Evolutionary conservation across 176 grass and related monocot genomes (phyloP).

Genomic region (Ampelocalamus luodianensis): DNA sequence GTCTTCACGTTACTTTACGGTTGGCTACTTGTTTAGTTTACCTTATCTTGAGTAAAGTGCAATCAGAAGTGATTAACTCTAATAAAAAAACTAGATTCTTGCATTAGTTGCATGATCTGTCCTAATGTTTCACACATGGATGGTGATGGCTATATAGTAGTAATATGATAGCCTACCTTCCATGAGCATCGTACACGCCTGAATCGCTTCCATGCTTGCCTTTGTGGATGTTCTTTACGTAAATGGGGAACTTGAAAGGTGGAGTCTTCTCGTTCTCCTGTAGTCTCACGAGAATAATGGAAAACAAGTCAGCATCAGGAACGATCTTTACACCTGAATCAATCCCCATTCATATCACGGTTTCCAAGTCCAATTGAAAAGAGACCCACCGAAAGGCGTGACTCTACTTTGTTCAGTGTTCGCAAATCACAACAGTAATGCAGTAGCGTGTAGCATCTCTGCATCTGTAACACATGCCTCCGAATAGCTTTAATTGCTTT

Average conservation of each 20-base stretch:
- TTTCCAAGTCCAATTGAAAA: not conserved
- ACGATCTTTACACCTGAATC: not conserved
- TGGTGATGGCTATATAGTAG: not conserved
- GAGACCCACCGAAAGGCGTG: not conserved
- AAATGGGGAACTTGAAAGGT: constrained; percentile 57
- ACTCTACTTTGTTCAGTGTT: not conserved
- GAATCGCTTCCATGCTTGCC: constrained; percentile 81
- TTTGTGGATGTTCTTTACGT: constrained; percentile 73
- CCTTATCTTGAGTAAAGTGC: not conserved
- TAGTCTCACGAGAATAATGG: not conserved
- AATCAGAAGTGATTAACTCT: not conserved
- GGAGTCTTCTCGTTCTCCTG: constrained; percentile 55
- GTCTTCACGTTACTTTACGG: not conserved
- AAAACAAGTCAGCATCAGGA: not conserved
- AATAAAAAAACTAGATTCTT: not conserved
- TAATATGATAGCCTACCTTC: constrained; percentile 53
- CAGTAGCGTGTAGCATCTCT: not conserved
- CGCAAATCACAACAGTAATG: not conserved
- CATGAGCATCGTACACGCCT: constrained; percentile 62
- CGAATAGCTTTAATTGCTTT: not conserved
- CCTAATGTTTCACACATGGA: not conserved
- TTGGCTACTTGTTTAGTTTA: not conserved
- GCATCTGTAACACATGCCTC: not conserved
- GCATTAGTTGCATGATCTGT: not conserved
- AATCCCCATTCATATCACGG: not conserved